These are phyloP conservation scores for Byssochlamys sp. DNA, from an alignment of 2,329 filamentous ascomycete species.

Conservation along the genomic window DNA sequence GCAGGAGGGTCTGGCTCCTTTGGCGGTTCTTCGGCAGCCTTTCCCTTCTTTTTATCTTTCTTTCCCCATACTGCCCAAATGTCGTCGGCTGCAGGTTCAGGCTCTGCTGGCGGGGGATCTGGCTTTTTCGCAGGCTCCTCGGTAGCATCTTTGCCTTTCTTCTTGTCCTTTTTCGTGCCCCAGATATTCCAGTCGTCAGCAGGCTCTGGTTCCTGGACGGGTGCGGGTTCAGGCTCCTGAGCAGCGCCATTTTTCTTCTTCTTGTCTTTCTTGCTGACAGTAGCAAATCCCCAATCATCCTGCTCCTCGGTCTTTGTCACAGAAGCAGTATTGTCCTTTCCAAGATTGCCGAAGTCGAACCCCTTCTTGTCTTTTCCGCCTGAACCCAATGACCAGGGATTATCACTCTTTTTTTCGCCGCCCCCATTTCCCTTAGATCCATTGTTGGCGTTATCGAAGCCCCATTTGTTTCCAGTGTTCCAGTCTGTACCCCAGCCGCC, in stretches of 20 bases:
- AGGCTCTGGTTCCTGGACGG: constrained; percentile 3
- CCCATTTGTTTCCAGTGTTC: constrained; percentile 43
- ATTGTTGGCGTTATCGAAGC: constrained; percentile 27
- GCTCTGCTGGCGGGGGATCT: constrained; percentile 12
- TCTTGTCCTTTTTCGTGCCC: constrained; percentile 34
- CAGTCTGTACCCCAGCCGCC: constrained; percentile 54
- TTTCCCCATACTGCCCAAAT: constrained; percentile 10
- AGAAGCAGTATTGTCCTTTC: constrained; percentile 37
- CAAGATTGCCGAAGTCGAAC: constrained; percentile 37
- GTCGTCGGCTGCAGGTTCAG: constrained; percentile 4
- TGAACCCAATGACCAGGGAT: constrained; percentile 31
- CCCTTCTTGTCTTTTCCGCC: constrained; percentile 31
- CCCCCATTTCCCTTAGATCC: constrained; percentile 20
- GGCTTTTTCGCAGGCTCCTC: constrained; percentile 6
- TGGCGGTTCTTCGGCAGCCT: background rate
- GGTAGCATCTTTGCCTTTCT: constrained; percentile 33
- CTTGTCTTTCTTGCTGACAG: constrained; percentile 34
- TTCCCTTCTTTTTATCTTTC: constrained; percentile 24
- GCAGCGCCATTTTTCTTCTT: constrained; percentile 35
- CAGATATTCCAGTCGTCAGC: constrained; percentile 8
- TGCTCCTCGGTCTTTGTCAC: constrained; percentile 28
- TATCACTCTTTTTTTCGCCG: constrained; percentile 21
- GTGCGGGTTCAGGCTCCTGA: constrained; percentile 12
- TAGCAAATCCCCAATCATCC: constrained; percentile 28
- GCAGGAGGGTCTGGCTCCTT: constrained; percentile 2